Conservation (phyloP, 768 basidiomycete genomes). For the Hygrophoropsis aurantiaca region DNA sequence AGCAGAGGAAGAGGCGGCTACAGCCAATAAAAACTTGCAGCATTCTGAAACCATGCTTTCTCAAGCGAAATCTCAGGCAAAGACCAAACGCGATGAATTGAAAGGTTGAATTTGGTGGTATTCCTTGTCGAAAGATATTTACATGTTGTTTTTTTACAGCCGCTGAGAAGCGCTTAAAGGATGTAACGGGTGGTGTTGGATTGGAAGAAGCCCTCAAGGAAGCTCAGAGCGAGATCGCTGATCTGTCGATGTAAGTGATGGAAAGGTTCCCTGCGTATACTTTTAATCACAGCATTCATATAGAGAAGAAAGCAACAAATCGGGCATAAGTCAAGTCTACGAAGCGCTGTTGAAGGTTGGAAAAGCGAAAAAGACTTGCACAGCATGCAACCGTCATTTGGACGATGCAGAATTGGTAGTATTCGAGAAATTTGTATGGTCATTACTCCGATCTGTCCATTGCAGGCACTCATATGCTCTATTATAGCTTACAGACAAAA, state of each 20-base stretch:
- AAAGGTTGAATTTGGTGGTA: constrained; percentile 45
- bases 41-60: constrained; percentile 62
- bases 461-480: neutral
- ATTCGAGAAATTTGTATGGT: constrained; percentile 73
- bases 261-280: neutral
- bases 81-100: constrained; percentile 60
- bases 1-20: constrained; percentile 29
- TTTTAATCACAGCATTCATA: neutral
- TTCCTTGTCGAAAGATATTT: no score
- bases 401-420: constrained; percentile 49
- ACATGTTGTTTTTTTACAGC: neutral
- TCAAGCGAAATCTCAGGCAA: constrained; percentile 59
- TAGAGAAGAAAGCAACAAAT: constrained; percentile 20
- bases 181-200: constrained; percentile 35
- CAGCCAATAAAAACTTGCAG: constrained; percentile 58
- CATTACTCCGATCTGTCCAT: neutral
- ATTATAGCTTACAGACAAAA: constrained; percentile 60
- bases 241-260: constrained; percentile 16
- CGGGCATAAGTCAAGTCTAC: constrained; percentile 49
- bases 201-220: constrained; percentile 51
- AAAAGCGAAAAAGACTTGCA: constrained; percentile 65
- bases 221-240: constrained; percentile 16
- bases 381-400: constrained; percentile 73
- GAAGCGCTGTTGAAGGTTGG: constrained; percentile 56
- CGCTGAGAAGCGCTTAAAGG: constrained; percentile 44